Base-by-base conservation (phyloP, 495 filamentous ascomycete species). In the Aspergillus olivimuriae region DNA sequence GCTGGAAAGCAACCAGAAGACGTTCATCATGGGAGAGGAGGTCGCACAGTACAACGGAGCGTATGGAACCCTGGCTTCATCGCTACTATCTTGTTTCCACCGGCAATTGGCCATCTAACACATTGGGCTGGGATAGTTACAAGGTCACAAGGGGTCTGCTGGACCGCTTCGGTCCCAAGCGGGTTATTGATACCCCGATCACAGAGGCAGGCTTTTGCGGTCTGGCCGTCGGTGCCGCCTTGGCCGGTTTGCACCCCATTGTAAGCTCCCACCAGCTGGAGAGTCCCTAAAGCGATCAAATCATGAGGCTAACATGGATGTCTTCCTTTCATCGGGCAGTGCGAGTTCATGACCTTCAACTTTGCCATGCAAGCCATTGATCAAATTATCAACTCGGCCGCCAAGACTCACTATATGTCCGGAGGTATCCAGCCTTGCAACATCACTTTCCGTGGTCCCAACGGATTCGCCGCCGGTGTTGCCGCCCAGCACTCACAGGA, bases 321-420 rank as follows among this genome's bases (percentile, higher is more conserved):
- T 24, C 38, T 35, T 44, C 5, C 24, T 9, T 44, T 17, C 11
- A 3, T 31, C n/a, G 6, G n/a, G 22, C 61, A 94, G 88, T 94
- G 88, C 78, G 89, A 95, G 71, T 98, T 98, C 80, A 98, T 98
- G 92, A 98, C 92, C 55, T 98, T 95, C 86, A 98, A 98, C 78
- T 98, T 98, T 65, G 92, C 92, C 67, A 98, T 98, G 92, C 92
- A 98, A 75, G 84, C 92, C 52, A 98, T 98, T 68, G 92, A 98
- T 69, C 92, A 98, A 65, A 89, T 98, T 64, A 90, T 98, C 81
- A 98, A 98, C 80, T 95, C 89, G 37, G 92, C 89, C 42, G 92
- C 89, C 52, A 98, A 97, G 75, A 98, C 92, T 16, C 94, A 96
- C 65, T 98, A 98, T 75, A 98, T 98, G 92, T 95, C 91, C 43